Evolutionary conservation across 495 filamentous ascomycete genomes (phyloP), one percentile per base, ranked within the genome.

Genomic region (Jackrogersella multiformis): DNA sequence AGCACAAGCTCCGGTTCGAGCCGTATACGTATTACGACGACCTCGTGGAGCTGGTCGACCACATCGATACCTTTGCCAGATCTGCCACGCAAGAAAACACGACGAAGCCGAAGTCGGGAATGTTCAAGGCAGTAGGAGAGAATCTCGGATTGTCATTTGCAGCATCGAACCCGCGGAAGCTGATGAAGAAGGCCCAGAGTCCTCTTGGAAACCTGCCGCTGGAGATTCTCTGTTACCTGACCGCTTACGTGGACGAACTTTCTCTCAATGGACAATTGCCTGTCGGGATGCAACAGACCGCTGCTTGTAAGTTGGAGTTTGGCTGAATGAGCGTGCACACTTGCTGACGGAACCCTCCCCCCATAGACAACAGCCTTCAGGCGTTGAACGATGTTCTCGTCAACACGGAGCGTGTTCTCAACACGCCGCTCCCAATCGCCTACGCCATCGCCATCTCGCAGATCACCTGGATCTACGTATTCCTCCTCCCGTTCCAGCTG

Each of bases 1-100:
- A 94, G 73, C 92, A 94, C 79, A 89, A 87, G 72, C 86, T 97
- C n/a, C 91, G 93, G 21, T 94, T 93, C 72, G 92, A 97, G 71
- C 91, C 92, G 0, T 92, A 91, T 75, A 86, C 89, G 18, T 87
- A 88, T 56, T 94, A 96, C 70, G 83, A 83, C 6, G 89, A 92
- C 69, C 79, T 92, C 8, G 64, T 78, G 4, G 79, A 80, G 15
- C 74, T 91, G 3, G 81, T 91, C 5, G 73, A 77, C 7, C 84
- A 89, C 66, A 83, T 92, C 21, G 79, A 87, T 58, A 90, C 87
- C 0, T 93, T 91, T 45, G 92, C 93, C 36, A 87, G 84, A 64
- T 78, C 82, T 0, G 92, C 92, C 2, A 87, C 87, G 44, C 72
- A 83, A 35, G 80, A 79, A 4, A 75, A 86, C 12, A 73, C 80